These are phyloP conservation scores for Cyclanthera cordifolia DNA, from an alignment of 306 rosid genomes.

Conservation along the genomic window DNA sequence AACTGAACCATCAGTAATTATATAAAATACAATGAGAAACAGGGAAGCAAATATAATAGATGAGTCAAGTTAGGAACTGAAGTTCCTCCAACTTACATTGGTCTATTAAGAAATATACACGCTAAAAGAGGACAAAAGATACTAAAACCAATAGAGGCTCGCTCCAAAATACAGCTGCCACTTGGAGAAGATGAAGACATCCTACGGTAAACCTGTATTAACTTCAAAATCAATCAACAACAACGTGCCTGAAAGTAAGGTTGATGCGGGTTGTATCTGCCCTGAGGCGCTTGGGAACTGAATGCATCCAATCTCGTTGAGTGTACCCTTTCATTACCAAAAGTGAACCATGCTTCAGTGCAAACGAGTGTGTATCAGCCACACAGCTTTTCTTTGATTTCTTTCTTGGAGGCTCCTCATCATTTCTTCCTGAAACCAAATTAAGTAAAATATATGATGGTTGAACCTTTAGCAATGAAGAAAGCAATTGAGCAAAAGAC, in stretches of 20 bases:
- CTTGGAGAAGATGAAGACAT: not conserved
- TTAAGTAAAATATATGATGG: not conserved
- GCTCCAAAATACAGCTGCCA: not conserved
- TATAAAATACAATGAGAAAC: not conserved
- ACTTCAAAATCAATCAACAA: constrained; percentile 10
- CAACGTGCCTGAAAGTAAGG: constrained; percentile 76
- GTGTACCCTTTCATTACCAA: constrained; percentile 84
- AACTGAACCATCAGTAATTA: not conserved
- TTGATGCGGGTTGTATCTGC: constrained; percentile 68
- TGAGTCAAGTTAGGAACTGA: constrained; percentile 2
- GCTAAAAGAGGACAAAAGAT: not conserved
- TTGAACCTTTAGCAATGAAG: not conserved
- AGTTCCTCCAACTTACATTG: not conserved
- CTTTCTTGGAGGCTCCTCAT: constrained; percentile 47
- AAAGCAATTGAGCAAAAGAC: not conserved
- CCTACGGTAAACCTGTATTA: not conserved
- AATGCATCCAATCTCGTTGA: constrained; percentile 91
- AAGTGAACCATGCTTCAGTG: constrained; percentile 75
- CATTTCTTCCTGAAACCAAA: constrained; percentile 26
- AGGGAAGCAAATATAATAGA: not conserved
- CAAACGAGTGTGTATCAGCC: constrained; percentile 48
- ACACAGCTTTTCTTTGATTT: constrained; percentile 40
- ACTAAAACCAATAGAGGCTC: not conserved
- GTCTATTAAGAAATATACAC: not conserved
- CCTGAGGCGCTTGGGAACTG: constrained; percentile 73